These are phyloP conservation scores for Amanita subjunquillea DNA, from an alignment of 768 basidiomycete species.

Conservation along the genomic window DNA sequence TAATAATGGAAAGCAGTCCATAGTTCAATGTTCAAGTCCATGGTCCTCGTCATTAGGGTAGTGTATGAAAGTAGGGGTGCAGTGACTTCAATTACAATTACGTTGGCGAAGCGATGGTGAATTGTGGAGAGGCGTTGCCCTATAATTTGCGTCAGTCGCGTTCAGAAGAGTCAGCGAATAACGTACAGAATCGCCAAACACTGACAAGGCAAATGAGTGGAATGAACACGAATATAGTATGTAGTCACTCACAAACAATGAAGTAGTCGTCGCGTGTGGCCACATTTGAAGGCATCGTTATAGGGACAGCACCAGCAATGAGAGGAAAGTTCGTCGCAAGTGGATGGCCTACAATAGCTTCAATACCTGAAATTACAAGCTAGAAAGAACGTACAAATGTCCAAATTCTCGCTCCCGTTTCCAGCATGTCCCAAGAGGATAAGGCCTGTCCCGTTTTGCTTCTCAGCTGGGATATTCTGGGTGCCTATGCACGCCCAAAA, in stretches of 20 bases:
- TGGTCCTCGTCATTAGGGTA: not conserved
- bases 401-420: slow-evolving; percentile 33
- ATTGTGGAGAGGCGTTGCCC: slow-evolving; percentile 20
- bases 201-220: slow-evolving; percentile 8
- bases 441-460: slow-evolving; percentile 19
- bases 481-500: slow-evolving; percentile 10
- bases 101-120: slow-evolving; percentile 8
- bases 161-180: not conserved
- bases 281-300: slow-evolving; percentile 9
- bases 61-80: not conserved
- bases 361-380: not conserved
- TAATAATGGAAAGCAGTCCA: not conserved
- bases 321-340: slow-evolving; percentile 17
- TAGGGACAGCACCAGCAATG: slow-evolving; percentile 7
- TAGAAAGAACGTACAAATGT: slow-evolving; percentile 24
- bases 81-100: not conserved
- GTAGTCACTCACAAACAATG: slow-evolving; percentile 14
- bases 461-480: slow-evolving; percentile 24
- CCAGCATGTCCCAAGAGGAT: slow-evolving; percentile 31
- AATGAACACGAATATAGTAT: not conserved
- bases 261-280: slow-evolving; percentile 15
- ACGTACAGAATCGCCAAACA: slow-evolving; percentile 22
- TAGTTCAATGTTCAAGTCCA: not conserved
- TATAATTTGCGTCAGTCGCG: slow-evolving; percentile 2
- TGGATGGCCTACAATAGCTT: slow-evolving; percentile 12